phyloP scores from a whole-genome alignment of 2,329 filamentous ascomycete species.

The Pseudogymnoascus sp. region DNA sequence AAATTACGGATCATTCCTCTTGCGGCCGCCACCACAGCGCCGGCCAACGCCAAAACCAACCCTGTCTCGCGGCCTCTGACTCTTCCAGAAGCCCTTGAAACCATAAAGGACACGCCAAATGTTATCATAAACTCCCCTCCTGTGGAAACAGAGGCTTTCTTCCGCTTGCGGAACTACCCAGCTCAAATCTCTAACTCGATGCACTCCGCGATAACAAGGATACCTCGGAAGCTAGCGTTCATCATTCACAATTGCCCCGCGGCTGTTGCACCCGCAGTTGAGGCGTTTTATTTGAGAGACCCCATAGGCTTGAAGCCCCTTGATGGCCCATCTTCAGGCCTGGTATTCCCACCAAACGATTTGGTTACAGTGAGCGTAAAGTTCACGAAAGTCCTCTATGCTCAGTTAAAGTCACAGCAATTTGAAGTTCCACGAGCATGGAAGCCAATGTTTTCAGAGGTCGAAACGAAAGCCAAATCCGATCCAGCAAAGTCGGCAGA shows the following conservation, averaged over 20 bases:
- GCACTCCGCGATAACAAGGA: slow-evolving; percentile 64
- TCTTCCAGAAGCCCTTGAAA: slow-evolving; percentile 54
- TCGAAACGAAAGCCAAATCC: slow-evolving; percentile 24
- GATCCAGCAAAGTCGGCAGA: slow-evolving; percentile 21
- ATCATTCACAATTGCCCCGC: slow-evolving; percentile 68
- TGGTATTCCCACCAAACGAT: slow-evolving; percentile 67
- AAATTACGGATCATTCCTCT: slow-evolving; percentile 66
- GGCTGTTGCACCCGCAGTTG: slow-evolving; percentile 73
- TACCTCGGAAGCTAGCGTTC: slow-evolving; percentile 76
- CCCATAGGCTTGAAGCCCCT: slow-evolving; percentile 65
- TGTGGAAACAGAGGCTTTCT: slow-evolving; percentile 85
- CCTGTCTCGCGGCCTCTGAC: slow-evolving; percentile 41
- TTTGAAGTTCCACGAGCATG: slow-evolving; percentile 57
- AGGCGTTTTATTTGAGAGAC: slow-evolving; percentile 88
- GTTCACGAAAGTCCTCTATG: slow-evolving; percentile 85
- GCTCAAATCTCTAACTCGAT: slow-evolving; percentile 62
- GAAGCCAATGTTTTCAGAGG: slow-evolving; percentile 32
- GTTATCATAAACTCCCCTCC: slow-evolving; percentile 61
- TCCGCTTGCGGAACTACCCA: slow-evolving; percentile 78
- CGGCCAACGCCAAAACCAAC: slow-evolving; percentile 30
- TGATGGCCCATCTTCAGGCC: slow-evolving; percentile 41
- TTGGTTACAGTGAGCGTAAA: slow-evolving; percentile 69
- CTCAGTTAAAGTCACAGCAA: slow-evolving; percentile 79
- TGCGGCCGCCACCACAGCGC: slow-evolving; percentile 29
- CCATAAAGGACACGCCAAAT: slow-evolving; percentile 47